Evolutionary conservation across 257 asterid genomes (phyloP).

Genomic region (Apocynum venetum): DNA sequence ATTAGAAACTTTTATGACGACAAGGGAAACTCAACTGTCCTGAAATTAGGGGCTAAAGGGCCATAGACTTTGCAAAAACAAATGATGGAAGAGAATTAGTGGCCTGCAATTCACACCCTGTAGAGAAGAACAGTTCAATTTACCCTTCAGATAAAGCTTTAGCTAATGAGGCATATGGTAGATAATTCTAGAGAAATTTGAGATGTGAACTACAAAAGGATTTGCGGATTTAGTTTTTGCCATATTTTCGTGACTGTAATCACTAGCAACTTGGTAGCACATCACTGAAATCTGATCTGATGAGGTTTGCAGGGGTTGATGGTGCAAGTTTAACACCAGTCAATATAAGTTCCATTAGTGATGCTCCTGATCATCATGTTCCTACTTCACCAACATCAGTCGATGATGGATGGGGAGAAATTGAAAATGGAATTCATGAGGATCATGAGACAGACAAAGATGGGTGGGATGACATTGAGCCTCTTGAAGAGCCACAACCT

Average conservation of each 20-base stretch:
- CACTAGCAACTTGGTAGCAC: conserved; percentile 14
- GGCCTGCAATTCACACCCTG: background rate
- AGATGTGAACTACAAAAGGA: background rate
- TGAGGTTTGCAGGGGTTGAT: conserved; percentile 41
- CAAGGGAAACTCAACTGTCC: background rate
- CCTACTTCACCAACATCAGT: conserved; percentile 74
- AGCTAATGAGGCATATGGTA: background rate
- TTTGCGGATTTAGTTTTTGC: background rate
- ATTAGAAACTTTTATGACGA: background rate
- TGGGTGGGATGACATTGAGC: conserved; percentile 96
- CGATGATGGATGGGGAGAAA: conserved; percentile 98
- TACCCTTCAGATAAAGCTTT: background rate
- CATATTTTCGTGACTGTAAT: conserved; percentile 9
- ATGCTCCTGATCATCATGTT: conserved; percentile 45
- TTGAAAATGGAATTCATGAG: conserved; percentile 66
- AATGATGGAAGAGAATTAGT: background rate
- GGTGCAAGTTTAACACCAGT: conserved; percentile 44
- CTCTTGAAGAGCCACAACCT: conserved; percentile 71
- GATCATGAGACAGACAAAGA: conserved; percentile 55
- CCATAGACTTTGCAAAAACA: background rate
- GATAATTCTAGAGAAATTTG: background rate
- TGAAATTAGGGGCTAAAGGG: background rate
- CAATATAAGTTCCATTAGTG: conserved; percentile 44
- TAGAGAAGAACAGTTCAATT: background rate
- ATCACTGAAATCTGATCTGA: conserved; percentile 23